Evolutionary conservation across 108 stramenopile genomes (phyloP).

Genomic region (Parietichytrium sp.): DNA sequence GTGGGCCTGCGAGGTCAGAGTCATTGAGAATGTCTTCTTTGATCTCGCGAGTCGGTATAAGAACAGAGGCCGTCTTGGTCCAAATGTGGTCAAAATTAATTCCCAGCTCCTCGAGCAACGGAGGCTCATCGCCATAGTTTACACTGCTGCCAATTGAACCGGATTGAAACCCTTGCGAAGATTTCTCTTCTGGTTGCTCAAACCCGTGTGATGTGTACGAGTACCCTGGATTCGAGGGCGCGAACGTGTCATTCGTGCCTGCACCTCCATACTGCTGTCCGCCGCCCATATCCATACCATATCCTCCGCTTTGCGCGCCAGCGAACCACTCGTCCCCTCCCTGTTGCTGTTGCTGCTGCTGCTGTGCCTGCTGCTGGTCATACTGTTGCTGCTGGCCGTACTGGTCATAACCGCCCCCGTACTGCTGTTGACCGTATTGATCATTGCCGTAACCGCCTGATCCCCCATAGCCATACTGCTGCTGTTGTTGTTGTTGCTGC

Average conservation of each 20-base stretch:
- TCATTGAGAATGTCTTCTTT: slow-evolving; percentile 63
- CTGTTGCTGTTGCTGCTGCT: not conserved
- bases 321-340: not conserved
- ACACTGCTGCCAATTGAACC: not conserved
- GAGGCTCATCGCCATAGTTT: slow-evolving; percentile 87
- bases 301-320: not conserved
- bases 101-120: slow-evolving; percentile 94
- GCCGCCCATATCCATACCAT: not conserved
- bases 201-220: slow-evolving; percentile 13
- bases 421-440: not conserved
- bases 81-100: slow-evolving; percentile 90
- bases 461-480: not conserved
- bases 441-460: not conserved
- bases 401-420: too few relatives aligned
- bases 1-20: slow-evolving; percentile 91
- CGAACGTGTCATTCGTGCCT: not conserved
- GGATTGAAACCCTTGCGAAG: not conserved
- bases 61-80: slow-evolving; percentile 81
- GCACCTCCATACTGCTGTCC: not conserved
- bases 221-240: not conserved
- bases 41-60: slow-evolving; percentile 63
- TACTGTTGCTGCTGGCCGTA: not conserved
- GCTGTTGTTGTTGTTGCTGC: not conserved
- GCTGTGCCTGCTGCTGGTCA: not conserved
- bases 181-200: not conserved